Base-by-base conservation (phyloP, 2,329 filamentous ascomycete species). In the Fusarium oligoseptatum region DNA sequence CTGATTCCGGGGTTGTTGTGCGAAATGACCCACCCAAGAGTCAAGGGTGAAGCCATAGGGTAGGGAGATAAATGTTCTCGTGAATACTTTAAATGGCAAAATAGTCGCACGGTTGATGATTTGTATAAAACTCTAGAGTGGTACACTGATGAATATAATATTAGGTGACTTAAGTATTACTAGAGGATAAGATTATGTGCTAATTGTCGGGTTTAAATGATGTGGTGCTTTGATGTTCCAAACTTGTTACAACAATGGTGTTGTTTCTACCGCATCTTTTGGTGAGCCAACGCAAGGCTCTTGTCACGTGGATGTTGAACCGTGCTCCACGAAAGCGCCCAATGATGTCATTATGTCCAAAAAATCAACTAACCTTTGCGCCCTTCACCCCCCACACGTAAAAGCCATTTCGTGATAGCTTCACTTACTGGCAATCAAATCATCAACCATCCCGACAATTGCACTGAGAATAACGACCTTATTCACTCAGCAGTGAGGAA, bases 311-410 rank as follows among this genome's bases (percentile, higher is more conserved):
- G 7, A 20, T 27, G 22, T 15, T 27, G 3, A 45, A 15, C 2
- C 1, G 4, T 15, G 12, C 3, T 14, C 9, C 15, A 24, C 6
- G 3, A 4, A 3, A 24, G 12, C 43, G 3, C 0, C 1, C 2
- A 2, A 48, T 48, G 43, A 29, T 24, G 45, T 50, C 24, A 27
- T 9, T 10, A 17, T 6, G 2, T 4, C 11, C 6, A 9, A 22
- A 22, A 41, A 45, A 2, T 6, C n/a, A 20, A 45, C n/a, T 14
- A 50, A 50, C 24, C 45, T 50, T 29, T 9, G 9, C 45, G 2
- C 1, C 6, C 10, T 17, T 17, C 2, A 29, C 24, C 15, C 14
- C 24, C 4, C 15, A 27, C 24, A 50, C 15, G 15, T 11, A 7
- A 29, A 11, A 11, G 9, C 9, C 45, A 50, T n/a, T 9, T 17